Base-by-base conservation (phyloP, 306 rosid species). In the Sophora flavescens region DNA sequence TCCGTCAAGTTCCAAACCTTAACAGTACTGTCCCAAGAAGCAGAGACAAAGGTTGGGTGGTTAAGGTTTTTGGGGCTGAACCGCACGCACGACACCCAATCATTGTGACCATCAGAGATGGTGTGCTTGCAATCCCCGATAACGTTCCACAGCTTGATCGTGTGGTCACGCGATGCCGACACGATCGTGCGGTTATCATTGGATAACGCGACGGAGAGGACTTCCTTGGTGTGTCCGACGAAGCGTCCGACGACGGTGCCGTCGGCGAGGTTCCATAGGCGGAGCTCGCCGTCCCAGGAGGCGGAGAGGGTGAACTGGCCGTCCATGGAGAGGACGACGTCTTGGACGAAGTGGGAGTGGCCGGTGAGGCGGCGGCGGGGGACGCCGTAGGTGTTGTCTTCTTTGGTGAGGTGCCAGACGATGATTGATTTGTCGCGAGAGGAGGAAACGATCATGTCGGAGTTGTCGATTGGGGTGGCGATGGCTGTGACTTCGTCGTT, bases 231-330 rank as follows among this genome's bases (percentile, higher is more conserved):
- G 86, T 96, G 99, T 0, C 99, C 99, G 0, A 92, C 98, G 9
- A 96, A 96, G 14, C 99, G 78, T 28, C 99, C 91, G 0, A 97
- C 92, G 17, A 98, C 87, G 38, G 82, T 79, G 0, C 99, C 99
- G 3, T 88, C 77, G n/a, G 91, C 84, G 8, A 96, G 83, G 41
- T 96, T 98, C 99, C 99, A 96, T 4, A 96, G 94, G 33, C 99
- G 91, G 83, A 96, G 99, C 87, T 96, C 99, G 8, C 98, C 98
- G 81, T 96, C 99, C 99, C 98, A 96, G 8, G 98, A 89, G 4
- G 98, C 99, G 12, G 99, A 96, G 2, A 96, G 97, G 0, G 99
- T 98, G 68, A 96, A 96, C 88, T 96, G 99, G 15, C 96, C 96
- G 60, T 96, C 99, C 38, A 98, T 93, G 0, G 99, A 96, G 18